These are phyloP conservation scores for Cardamine occulta DNA, from an alignment of 345 rosid species.

Conservation along the genomic window DNA sequence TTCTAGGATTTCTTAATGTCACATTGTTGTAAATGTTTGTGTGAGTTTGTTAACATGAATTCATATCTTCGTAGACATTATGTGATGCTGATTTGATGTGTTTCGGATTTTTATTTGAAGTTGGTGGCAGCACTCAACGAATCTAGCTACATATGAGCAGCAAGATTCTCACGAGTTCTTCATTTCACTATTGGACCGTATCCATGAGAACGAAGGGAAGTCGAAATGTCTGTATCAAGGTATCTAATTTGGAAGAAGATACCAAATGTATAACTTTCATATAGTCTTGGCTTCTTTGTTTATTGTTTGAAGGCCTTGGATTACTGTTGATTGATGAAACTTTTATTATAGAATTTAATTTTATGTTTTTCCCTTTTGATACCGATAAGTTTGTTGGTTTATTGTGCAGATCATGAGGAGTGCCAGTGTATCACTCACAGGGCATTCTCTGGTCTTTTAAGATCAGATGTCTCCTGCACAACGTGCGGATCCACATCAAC, in stretches of 20 bases:
- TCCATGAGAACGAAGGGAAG: slow-evolving; percentile 83
- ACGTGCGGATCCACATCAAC: slow-evolving; percentile 91
- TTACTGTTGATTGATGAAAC: slow-evolving; percentile 1
- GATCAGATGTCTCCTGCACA: slow-evolving; percentile 90
- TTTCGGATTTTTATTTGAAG: slow-evolving; percentile 46
- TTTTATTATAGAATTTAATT: neutral
- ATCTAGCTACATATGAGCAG: slow-evolving; percentile 84
- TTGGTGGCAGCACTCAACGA: slow-evolving; percentile 94
- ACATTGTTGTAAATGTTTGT: slow-evolving; percentile 22
- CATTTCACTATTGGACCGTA: slow-evolving; percentile 81
- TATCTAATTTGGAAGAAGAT: slow-evolving; percentile 29
- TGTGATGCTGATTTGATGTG: slow-evolving; percentile 32
- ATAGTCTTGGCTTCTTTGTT: neutral
- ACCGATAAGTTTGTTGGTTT: slow-evolving; percentile 31
- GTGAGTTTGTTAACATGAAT: slow-evolving; percentile 5
- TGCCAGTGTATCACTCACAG: slow-evolving; percentile 87
- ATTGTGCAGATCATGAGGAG: slow-evolving; percentile 66
- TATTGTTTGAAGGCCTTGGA: neutral
- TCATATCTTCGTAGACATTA: neutral
- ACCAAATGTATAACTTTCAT: neutral
- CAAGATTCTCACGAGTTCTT: slow-evolving; percentile 98
- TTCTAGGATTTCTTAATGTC: neutral
- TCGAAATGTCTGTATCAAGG: slow-evolving; percentile 54
- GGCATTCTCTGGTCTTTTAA: slow-evolving; percentile 84
- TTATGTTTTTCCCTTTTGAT: neutral